Evolutionary conservation across 257 asterid species (phyloP).

Genomic region (Datura wrightii): DNA sequence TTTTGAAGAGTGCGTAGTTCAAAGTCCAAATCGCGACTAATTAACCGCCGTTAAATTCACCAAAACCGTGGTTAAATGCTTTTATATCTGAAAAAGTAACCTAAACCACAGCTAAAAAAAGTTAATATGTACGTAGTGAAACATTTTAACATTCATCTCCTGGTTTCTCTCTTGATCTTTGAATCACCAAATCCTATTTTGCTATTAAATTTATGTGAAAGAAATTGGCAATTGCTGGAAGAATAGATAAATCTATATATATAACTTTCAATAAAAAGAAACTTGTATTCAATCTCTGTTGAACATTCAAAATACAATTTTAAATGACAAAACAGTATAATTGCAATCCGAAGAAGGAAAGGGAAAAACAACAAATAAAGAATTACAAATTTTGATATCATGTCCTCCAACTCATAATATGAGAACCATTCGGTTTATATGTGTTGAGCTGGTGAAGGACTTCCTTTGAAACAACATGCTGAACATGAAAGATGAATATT

Average conservation of each 20-base stretch:
- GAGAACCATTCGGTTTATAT: neutral
- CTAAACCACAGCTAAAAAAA: no score
- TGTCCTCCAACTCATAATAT: neutral
- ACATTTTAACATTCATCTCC: no score
- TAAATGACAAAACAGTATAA: neutral
- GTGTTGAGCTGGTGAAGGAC: conserved; percentile 17
- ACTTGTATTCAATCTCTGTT: neutral
- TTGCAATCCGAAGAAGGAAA: neutral
- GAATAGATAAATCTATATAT: neutral
- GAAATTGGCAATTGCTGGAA: neutral
- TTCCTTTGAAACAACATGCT: neutral
- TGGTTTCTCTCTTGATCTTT: no score
- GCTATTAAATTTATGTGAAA: neutral
- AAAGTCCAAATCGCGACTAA: no score
- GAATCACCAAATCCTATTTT: no score
- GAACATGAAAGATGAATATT: neutral
- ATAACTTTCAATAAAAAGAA: neutral
- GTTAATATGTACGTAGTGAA: no score
- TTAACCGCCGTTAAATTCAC: no score
- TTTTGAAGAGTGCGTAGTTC: no score
- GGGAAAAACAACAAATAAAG: neutral
- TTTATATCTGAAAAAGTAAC: no score
- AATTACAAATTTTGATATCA: neutral
- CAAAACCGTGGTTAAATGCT: no score
- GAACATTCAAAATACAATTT: neutral